A percentile compares a stretch with the other conserved stretches of the same genome.
These are phyloP conservation scores for Colletotrichum limetticola DNA, from an alignment of 2,329 filamentous ascomycete species.

Conservation along the genomic window DNA sequence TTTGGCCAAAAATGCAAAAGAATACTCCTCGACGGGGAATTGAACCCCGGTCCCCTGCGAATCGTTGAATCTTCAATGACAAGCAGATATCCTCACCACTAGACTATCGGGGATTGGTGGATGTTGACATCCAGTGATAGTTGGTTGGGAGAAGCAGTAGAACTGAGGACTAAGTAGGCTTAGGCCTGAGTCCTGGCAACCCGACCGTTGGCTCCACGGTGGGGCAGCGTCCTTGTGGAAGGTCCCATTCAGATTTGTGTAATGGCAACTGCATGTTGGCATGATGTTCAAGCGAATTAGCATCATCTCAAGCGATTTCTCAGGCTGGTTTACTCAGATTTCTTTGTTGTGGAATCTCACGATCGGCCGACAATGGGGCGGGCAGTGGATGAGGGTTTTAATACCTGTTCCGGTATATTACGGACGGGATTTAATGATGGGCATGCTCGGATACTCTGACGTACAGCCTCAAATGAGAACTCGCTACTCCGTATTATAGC, in stretches of 20 bases:
- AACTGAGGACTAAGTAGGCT: background rate
- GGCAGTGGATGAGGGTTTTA: too few relatives aligned
- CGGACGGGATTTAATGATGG: too few relatives aligned
- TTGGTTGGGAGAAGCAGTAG: rapidly evolving
- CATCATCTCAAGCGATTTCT: background rate
- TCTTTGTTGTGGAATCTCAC: background rate
- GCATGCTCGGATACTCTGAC: too few relatives aligned
- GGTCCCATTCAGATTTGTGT: background rate
- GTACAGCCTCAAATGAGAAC: too few relatives aligned
- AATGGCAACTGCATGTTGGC: background rate
- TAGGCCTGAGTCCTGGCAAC: background rate
- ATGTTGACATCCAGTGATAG: background rate
- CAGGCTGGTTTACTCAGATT: background rate
- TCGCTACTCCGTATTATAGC: too few relatives aligned
- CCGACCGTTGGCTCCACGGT: background rate
- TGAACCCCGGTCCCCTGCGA: slow-evolving; percentile 2
- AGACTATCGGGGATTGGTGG: slow-evolving; percentile 13
- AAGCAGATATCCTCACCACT: slow-evolving; percentile 31
- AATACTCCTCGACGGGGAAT: slow-evolving; percentile 16
- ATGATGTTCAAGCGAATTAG: background rate
- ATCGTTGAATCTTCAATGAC: background rate
- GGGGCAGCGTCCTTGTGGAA: background rate
- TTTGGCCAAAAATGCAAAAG: background rate
- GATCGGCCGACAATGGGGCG: background rate
- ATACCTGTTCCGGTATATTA: too few relatives aligned